Conservation (phyloP, 768 basidiomycete species). For the Leccinum imitatum region DNA sequence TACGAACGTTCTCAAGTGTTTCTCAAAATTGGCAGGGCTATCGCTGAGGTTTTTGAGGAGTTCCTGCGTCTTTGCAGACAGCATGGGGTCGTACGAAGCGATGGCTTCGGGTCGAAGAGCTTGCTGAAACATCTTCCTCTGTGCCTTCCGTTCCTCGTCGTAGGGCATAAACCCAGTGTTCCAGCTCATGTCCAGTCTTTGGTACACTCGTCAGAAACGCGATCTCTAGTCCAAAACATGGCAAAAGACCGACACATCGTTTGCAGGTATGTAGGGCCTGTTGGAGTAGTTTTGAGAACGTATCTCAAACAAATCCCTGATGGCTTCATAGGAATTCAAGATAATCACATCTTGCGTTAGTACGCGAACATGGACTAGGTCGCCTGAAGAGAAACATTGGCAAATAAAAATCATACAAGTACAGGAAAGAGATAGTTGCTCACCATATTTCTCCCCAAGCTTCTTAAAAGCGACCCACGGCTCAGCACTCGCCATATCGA, state of each 20-base stretch:
- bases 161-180: slow-evolving; percentile 7
- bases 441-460: slow-evolving; percentile 10
- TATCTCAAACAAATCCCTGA: slow-evolving; percentile 5
- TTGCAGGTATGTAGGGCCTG: slow-evolving; percentile 5
- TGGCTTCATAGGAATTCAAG: slow-evolving; percentile 11
- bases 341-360: slow-evolving; percentile 11
- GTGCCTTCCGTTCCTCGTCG: slow-evolving; percentile 6
- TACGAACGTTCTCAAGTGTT: slow-evolving; percentile 12
- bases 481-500: slow-evolving; percentile 7
- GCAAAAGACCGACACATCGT: slow-evolving; percentile 1
- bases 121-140: slow-evolving; percentile 3
- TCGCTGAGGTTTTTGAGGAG: slow-evolving; percentile 6
- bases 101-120: slow-evolving; percentile 5
- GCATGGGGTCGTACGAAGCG: slow-evolving; percentile 1
- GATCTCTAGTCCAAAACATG: not conserved
- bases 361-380: slow-evolving; percentile 8
- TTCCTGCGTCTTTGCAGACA: slow-evolving; percentile 1
- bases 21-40: slow-evolving; percentile 2
- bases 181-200: slow-evolving; percentile 10
- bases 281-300: slow-evolving; percentile 11
- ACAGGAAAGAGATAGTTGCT: not conserved
- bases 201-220: not conserved
- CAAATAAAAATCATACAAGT: not conserved
- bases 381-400: not conserved
- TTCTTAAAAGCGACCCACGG: not conserved